phyloP scores from a whole-genome alignment of 1,284 basidiomycete species.

The Apiotrichum sp. region DNA sequence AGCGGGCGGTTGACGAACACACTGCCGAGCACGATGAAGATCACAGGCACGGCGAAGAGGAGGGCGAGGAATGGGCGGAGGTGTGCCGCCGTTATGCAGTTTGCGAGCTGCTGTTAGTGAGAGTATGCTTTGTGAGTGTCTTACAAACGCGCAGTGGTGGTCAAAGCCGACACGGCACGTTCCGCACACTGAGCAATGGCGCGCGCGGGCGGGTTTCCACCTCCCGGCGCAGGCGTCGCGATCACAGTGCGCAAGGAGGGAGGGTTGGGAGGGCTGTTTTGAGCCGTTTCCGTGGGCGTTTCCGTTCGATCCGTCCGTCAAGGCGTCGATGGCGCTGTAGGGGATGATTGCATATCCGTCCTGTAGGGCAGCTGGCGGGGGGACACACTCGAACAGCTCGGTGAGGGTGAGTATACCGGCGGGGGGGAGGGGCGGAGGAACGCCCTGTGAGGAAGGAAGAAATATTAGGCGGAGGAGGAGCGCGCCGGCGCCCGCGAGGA shows the following conservation, averaged over 20 bases:
- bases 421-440: constrained; percentile 27
- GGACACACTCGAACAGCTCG: constrained; percentile 31
- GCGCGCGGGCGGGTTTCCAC: constrained; percentile 40
- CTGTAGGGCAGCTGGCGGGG: constrained; percentile 17
- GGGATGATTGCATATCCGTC: neutral
- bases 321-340: neutral
- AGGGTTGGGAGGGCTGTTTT: neutral
- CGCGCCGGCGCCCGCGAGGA: constrained; percentile 19
- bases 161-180: constrained; percentile 40
- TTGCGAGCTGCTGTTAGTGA: constrained; percentile 31
- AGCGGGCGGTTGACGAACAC: too few species aligned
- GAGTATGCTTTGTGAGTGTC: constrained; percentile 5
- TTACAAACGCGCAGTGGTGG: constrained; percentile 42
- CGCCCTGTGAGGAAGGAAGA: constrained; percentile 27
- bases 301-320: neutral
- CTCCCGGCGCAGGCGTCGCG: constrained; percentile 10
- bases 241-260: constrained; percentile 1
- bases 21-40: too few species aligned
- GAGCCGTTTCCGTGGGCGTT: neutral
- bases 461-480: constrained; percentile 37
- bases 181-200: constrained; percentile 41
- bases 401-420: constrained; percentile 1
- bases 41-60: too few species aligned
- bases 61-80: constrained; percentile 31
- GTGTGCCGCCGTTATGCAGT: constrained; percentile 40